phyloP scores from a whole-genome alignment of 768 basidiomycete species.

The Rhizopogon vulgaris region DNA sequence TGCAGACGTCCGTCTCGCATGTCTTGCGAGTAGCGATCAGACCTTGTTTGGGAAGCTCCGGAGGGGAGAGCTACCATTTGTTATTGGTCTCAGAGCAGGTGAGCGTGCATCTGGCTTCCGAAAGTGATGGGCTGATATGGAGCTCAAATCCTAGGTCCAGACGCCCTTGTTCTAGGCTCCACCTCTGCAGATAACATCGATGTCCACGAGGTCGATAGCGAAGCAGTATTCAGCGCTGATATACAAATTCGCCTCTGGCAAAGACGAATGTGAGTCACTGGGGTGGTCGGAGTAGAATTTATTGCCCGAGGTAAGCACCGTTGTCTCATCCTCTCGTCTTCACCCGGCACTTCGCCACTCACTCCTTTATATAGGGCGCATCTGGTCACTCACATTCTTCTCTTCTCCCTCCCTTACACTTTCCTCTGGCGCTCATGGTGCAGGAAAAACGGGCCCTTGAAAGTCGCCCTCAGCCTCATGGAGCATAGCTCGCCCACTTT shows the following conservation, averaged over 20 bases:
- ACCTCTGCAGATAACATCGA: constrained; percentile 50
- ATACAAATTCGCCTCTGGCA: constrained; percentile 38
- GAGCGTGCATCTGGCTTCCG: neutral
- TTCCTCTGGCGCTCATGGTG: neutral
- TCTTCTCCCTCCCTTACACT: constrained; percentile 6
- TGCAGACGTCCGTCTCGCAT: constrained; percentile 61
- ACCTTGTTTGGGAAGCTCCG: constrained; percentile 19
- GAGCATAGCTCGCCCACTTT: constrained; percentile 55
- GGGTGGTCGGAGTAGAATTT: constrained; percentile 52
- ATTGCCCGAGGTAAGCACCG: constrained; percentile 44
- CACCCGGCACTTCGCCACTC: neutral
- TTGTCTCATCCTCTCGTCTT: neutral
- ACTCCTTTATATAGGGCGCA: constrained; percentile 11
- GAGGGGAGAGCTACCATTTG: constrained; percentile 7
- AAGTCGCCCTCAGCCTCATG: constrained; percentile 43
- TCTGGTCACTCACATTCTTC: constrained; percentile 23
- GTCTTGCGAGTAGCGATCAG: constrained; percentile 32
- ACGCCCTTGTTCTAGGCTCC: constrained; percentile 37
- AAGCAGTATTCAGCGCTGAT: constrained; percentile 46
- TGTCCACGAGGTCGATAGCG: constrained; percentile 44
- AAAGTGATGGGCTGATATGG: neutral
- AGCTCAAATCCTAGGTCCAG: constrained; percentile 29
- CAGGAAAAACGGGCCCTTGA: constrained; percentile 22
- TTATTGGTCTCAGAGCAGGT: constrained; percentile 7
- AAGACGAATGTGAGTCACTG: constrained; percentile 63